These are phyloP conservation scores for Stephanodiscus triporus DNA, from an alignment of 108 stramenopile species.

Conservation along the genomic window DNA sequence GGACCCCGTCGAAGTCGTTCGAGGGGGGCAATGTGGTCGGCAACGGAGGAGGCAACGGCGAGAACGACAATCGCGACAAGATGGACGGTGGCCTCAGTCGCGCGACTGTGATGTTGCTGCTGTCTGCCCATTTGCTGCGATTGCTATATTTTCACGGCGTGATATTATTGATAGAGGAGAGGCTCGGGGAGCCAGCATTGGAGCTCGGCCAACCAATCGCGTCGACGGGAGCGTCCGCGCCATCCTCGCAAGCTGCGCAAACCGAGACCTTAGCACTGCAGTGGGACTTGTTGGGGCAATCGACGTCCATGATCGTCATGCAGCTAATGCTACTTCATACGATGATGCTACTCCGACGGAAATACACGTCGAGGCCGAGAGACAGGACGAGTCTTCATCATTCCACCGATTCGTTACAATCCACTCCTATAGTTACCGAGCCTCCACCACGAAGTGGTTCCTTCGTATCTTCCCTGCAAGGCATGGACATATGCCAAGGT, in stretches of 20 bases:
- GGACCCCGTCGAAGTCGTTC: slow-evolving; percentile 26
- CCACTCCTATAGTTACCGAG: background rate
- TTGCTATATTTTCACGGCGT: slow-evolving; percentile 52
- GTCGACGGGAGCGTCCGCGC: slow-evolving; percentile 2
- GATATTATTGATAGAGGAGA: slow-evolving; percentile 11
- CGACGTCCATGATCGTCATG: slow-evolving; percentile 40
- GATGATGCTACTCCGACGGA: slow-evolving; percentile 36
- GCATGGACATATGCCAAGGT: background rate
- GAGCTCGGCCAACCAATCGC: slow-evolving; percentile 7
- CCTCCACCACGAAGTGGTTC: background rate
- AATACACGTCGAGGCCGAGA: slow-evolving; percentile 14
- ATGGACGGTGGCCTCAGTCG: slow-evolving; percentile 33
- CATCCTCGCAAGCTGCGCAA: background rate
- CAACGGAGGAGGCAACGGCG: background rate
- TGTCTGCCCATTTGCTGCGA: slow-evolving; percentile 46
- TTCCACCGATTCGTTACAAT: slow-evolving; percentile 1
- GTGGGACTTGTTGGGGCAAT: slow-evolving; percentile 47
- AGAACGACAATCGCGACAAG: background rate
- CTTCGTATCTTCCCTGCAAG: background rate
- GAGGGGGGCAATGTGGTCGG: background rate
- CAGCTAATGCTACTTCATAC: slow-evolving; percentile 43
- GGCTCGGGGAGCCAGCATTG: slow-evolving; percentile 1
- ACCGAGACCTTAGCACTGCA: slow-evolving; percentile 18
- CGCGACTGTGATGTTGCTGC: slow-evolving; percentile 35
- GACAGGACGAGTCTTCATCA: background rate